Percentiles rank a stretch among this genome's conserved stretches.
Evolutionary conservation across 2,329 filamentous ascomycete species (phyloP).

Genomic region (Hymenoscyphus fraxineus): DNA sequence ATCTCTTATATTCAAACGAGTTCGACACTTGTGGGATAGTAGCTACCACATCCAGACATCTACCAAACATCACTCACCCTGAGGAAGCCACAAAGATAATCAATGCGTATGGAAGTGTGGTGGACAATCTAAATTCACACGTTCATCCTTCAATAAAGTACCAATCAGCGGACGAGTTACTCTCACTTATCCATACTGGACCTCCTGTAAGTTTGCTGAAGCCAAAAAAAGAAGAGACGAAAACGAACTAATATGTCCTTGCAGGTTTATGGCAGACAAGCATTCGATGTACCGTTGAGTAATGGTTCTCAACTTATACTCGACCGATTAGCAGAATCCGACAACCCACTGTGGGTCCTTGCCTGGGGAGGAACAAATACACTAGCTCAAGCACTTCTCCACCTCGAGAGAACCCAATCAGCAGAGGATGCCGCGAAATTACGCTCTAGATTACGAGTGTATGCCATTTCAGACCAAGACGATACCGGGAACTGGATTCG

Average conservation of each 20-base stretch:
- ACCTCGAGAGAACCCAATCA: slow-evolving; percentile 33
- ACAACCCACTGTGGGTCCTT: slow-evolving; percentile 42
- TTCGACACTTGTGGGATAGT: slow-evolving; percentile 39
- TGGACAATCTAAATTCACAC: slow-evolving; percentile 40
- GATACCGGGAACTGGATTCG: slow-evolving; percentile 47
- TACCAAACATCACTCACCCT: slow-evolving; percentile 9
- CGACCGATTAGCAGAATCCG: slow-evolving; percentile 34
- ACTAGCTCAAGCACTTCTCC: slow-evolving; percentile 40
- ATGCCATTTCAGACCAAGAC: slow-evolving; percentile 48
- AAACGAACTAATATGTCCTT: not conserved
- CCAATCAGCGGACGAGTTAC: slow-evolving; percentile 29
- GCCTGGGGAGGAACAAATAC: slow-evolving; percentile 46
- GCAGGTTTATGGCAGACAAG: slow-evolving; percentile 20
- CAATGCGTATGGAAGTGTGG: slow-evolving; percentile 19
- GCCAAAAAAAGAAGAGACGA: not conserved
- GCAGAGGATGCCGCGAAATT: slow-evolving; percentile 31
- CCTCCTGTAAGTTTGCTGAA: slow-evolving; percentile 20
- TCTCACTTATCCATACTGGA: slow-evolving; percentile 30
- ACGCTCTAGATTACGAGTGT: slow-evolving; percentile 38
- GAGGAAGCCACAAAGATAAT: slow-evolving; percentile 15
- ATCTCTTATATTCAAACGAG: slow-evolving; percentile 37
- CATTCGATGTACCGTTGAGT: slow-evolving; percentile 31
- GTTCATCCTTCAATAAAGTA: slow-evolving; percentile 38
- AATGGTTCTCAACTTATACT: slow-evolving; percentile 40
- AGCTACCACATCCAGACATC: slow-evolving; percentile 38